Percentiles rank a stretch among this genome's conserved stretches.
These are phyloP conservation scores for Clathrus columnatus DNA, from an alignment of 768 basidiomycete genomes.

Conservation along the genomic window DNA sequence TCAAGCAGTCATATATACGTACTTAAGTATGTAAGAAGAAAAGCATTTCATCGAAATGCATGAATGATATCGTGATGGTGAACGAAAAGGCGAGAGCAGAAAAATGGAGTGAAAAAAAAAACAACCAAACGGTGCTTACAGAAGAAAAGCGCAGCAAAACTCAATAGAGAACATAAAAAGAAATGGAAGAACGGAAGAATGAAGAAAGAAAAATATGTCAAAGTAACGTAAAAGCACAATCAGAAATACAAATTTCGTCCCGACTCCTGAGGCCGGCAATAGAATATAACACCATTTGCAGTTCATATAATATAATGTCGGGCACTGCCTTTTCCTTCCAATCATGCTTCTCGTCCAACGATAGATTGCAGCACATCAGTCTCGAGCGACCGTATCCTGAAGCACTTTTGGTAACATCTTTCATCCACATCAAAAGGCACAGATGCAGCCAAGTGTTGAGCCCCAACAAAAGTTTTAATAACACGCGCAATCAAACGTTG, in stretches of 20 bases:
- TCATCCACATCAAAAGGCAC: slow-evolving; percentile 65
- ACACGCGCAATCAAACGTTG: slow-evolving; percentile 74
- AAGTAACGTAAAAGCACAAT: background rate
- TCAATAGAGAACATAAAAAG: background rate
- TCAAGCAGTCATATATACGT: background rate
- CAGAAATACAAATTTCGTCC: background rate
- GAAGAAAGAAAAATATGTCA: no score
- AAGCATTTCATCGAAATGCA: background rate
- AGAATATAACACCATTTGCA: background rate
- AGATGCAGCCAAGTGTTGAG: slow-evolving; percentile 72
- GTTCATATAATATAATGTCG: background rate
- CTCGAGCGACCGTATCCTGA: slow-evolving; percentile 61
- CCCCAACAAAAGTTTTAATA: slow-evolving; percentile 72
- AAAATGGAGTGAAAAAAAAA: background rate
- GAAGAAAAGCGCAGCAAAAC: background rate
- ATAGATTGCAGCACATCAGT: slow-evolving; percentile 36
- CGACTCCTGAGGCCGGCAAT: background rate
- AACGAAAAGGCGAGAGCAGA: no score
- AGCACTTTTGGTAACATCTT: slow-evolving; percentile 67
- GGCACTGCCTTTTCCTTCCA: background rate
- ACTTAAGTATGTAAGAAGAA: background rate
- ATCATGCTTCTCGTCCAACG: background rate
- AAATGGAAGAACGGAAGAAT: background rate
- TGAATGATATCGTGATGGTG: background rate
- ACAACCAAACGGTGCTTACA: background rate